Percentiles rank a stretch among this genome's conserved stretches.
phyloP scores from a whole-genome alignment of 106 monocot genomes.

The Dendrobium officinale region DNA sequence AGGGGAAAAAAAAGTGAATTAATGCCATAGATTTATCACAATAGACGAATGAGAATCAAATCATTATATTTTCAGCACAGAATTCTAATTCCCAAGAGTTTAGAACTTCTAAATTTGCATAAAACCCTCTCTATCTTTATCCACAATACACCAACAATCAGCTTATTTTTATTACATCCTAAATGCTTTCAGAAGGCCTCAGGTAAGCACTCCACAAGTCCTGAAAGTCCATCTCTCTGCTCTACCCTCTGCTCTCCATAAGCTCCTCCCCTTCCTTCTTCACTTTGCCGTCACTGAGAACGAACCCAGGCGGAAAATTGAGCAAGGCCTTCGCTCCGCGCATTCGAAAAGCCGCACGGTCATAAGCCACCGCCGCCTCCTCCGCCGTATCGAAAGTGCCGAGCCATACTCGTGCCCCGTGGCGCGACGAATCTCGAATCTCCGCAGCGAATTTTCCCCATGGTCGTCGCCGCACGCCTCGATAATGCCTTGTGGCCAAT shows the following conservation, averaged over 20 bases:
- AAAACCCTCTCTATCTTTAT: too few relatives aligned
- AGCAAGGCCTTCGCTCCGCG: constrained; percentile 59
- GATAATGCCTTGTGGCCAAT: constrained; percentile 27
- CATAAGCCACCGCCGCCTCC: constrained; percentile 68
- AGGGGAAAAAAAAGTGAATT: too few relatives aligned
- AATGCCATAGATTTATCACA: too few relatives aligned
- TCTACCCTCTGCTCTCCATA: not conserved
- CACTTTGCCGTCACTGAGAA: not conserved
- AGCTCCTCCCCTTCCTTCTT: too few relatives aligned
- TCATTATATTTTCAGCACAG: too few relatives aligned
- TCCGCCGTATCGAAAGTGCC: constrained; percentile 74
- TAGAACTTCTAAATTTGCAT: too few relatives aligned
- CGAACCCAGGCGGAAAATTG: constrained; percentile 42
- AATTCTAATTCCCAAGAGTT: too few relatives aligned
- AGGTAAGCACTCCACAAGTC: not conserved
- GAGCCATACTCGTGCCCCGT: constrained; percentile 57
- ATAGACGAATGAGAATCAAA: too few relatives aligned
- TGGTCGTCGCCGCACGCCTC: constrained; percentile 71
- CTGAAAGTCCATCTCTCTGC: not conserved
- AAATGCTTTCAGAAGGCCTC: too few relatives aligned
- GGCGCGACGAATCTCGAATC: constrained; percentile 70
- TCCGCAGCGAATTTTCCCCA: constrained; percentile 95
- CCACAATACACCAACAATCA: too few relatives aligned
- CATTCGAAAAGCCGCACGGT: constrained; percentile 59
- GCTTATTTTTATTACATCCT: too few relatives aligned